Evolutionary conservation across 371 early-diverging fungal species (phyloP), one percentile per base, ranked within the genome.

Genomic region (Circinella umbellata): DNA sequence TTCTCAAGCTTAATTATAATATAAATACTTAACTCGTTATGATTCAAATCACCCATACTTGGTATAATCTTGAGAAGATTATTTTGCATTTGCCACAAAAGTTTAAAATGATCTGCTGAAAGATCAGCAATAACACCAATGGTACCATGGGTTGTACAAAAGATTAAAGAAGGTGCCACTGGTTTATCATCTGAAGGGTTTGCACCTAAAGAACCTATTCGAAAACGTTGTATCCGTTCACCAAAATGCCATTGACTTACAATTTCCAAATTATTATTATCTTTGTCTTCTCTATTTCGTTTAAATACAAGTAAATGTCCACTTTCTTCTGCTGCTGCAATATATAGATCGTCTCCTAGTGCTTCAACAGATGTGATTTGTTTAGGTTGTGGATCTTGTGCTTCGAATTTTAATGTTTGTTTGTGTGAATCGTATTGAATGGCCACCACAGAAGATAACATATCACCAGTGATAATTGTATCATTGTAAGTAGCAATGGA

Each of bases 221-320:
- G 80, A 70, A 96, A 88, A 5, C 89, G 86, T 67, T 94, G 94
- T 61, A 98, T 86, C 38, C 81, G 76, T 64, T 96, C 96, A n/a
- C 96, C 96, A 35, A 95, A 64, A 73, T 95, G 95, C 86, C 89
- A 94, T 64, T 88, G 80, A 47, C 92, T 95, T 61, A 85, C 81
- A 17, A 88, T 83, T 53, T 87, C 86, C 68, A 88, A 72, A 39
- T 76, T 79, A 57, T 88, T 84, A 35, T 90, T 57, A 14, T 34
- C 14, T 7, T 89, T 34, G 54, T 27, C n/a, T 63, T 63, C 61
- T 48, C 65, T 61, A 37, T 46, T 81, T 61, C 80, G 83, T 35
- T 85, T 73, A 36, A 90, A 73, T 0, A 91, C 82, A 72, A 92
- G 89, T 55, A 96, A 65, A 71, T 93, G 93, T 9, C 81, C 80